Evolutionary conservation across 2,329 filamentous ascomycete genomes (phyloP).

Genomic region (Aspergillus intermedius): DNA sequence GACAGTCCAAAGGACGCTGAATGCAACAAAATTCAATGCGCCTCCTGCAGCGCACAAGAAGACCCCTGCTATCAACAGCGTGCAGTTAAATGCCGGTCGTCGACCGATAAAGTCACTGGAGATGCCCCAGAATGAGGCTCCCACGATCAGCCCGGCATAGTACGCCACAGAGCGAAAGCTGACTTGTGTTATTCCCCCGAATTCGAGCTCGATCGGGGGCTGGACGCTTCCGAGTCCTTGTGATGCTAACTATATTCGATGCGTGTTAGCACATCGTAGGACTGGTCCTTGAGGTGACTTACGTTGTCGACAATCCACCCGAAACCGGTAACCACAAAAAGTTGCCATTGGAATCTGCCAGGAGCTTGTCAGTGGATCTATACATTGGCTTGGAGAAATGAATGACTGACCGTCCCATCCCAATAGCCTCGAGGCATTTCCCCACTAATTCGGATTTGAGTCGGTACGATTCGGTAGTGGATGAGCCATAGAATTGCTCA

Average conservation of each 20-base stretch:
- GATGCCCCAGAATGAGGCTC: slow-evolving; percentile 43
- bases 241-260: slow-evolving; percentile 13
- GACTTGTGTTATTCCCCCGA: slow-evolving; percentile 17
- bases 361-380: neutral
- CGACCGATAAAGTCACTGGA: slow-evolving; percentile 39
- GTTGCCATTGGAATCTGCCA: slow-evolving; percentile 48
- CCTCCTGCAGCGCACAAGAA: slow-evolving; percentile 22
- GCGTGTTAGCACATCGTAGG: no score
- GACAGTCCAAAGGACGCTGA: slow-evolving; percentile 23
- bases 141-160: slow-evolving; percentile 40
- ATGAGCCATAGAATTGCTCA: slow-evolving; percentile 34
- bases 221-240: slow-evolving; percentile 26
- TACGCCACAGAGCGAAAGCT: slow-evolving; percentile 30
- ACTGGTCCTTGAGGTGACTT: neutral
- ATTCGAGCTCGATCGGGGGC: slow-evolving; percentile 22
- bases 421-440: slow-evolving; percentile 21
- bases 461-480: slow-evolving; percentile 25
- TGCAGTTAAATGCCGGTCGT: slow-evolving; percentile 42
- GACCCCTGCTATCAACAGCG: slow-evolving; percentile 37
- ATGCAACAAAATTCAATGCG: slow-evolving; percentile 19
- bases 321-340: slow-evolving; percentile 61
- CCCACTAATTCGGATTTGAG: slow-evolving; percentile 26
- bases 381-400: no score
- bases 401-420: slow-evolving; percentile 15
- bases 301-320: slow-evolving; percentile 63